Base-by-base conservation (phyloP, 1,139 yeast species). In the Yamadazyma triangularis region DNA sequence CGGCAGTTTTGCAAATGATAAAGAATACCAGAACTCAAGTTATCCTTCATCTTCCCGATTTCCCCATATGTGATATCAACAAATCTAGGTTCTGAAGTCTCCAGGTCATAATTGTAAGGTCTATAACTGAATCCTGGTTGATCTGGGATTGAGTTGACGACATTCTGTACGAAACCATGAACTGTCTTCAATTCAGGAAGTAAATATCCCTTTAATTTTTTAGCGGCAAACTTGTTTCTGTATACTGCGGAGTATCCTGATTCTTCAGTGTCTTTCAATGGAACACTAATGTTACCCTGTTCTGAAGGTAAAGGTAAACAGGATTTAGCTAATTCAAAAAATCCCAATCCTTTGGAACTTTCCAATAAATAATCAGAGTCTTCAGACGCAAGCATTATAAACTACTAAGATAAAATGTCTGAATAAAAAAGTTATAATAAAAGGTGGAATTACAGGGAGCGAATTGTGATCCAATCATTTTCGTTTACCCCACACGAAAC, bases 21-120 rank as follows among this genome's bases (percentile, higher is more conserved):
- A 27, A 62, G 35, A 19, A 64, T 45, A 4, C 70, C 70, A 2
- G 64, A 41, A 0, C 61, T 67, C 26, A 60, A 48, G 27, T 51
- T 39, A 26, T 45, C 39, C 35, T 52, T 53, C 27, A 53, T 38
- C 19, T 42, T 36, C 10, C 42, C 31, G 11, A 54, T 53, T 30
- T 60, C 48, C 9, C 30, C 27, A 34, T 49, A 63, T 10, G 51
- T 47, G 13, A 49, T 33, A 4, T 43, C 28, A 3, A 39, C 41
- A 43, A 45, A 61, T 13, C 37, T 15, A 20, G 40, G 42, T 8
- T 39, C 50, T 22, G 54, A 47, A n/a, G 37, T 42, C 4, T 49
- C 44, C n/a, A 45, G 42, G n/a, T 38, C 38, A 32, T 60, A 58
- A 40, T 65, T 53, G 36, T 52, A 60, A 25, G 54, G 51, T 31